phyloP scores from a whole-genome alignment of 805 yeast genomes.

The Priceomyces castillae region DNA sequence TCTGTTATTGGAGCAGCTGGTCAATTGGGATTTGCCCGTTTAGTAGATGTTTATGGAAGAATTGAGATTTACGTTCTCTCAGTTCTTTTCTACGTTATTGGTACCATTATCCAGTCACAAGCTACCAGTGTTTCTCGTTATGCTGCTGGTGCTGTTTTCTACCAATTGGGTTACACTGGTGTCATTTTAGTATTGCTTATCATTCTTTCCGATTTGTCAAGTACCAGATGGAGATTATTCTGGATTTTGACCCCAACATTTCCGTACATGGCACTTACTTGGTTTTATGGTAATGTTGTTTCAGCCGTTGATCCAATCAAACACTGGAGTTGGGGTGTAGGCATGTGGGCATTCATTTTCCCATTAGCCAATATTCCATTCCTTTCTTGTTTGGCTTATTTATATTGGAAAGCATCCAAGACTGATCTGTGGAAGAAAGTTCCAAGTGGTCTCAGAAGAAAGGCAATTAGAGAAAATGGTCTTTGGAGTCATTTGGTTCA shows the following conservation, averaged over 20 bases:
- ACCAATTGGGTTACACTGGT: conserved; percentile 17
- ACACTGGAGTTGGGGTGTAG: conserved; percentile 18
- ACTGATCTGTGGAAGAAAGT: conserved; percentile 16
- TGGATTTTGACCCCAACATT: conserved; percentile 14
- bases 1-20: conserved; percentile 29
- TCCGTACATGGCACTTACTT: conserved; percentile 19
- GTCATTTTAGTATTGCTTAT: conserved; percentile 13
- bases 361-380: conserved; percentile 19
- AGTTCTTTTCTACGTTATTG: conserved; percentile 24
- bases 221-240: conserved; percentile 17
- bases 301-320: conserved; percentile 9
- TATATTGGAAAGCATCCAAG: conserved; percentile 16
- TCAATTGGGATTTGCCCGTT: conserved; percentile 28
- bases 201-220: conserved; percentile 18
- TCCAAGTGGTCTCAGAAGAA: conserved; percentile 8
- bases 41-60: conserved; percentile 28
- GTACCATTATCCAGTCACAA: conserved; percentile 29
- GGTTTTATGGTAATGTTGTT: conserved; percentile 20
- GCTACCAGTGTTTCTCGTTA: conserved; percentile 25
- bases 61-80: conserved; percentile 21
- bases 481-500: conserved; percentile 6
- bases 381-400: conserved; percentile 13
- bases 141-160: conserved; percentile 30
- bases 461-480: conserved; percentile 8
- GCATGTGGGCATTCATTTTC: conserved; percentile 23